These are phyloP conservation scores for Hippophae gyantsensis DNA, from an alignment of 306 rosid genomes.

Conservation along the genomic window DNA sequence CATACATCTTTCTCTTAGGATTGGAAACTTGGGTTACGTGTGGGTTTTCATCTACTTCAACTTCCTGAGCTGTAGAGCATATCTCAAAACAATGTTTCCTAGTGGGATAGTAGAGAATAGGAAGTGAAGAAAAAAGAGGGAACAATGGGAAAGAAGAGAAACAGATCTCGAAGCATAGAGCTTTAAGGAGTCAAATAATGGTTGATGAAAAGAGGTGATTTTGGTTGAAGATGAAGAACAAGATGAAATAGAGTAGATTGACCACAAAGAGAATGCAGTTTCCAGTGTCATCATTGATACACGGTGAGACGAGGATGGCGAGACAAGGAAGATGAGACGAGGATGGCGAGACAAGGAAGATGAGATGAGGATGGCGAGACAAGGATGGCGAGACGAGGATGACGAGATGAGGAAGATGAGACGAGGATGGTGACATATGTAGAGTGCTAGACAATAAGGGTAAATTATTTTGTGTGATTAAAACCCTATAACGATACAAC, in stretches of 20 bases:
- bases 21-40: constrained; percentile 18
- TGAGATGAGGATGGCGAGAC: no score
- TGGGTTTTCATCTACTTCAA: constrained; percentile 23
- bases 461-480: no score
- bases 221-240: constrained; percentile 2
- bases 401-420: no score
- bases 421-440: no score
- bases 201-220: constrained; percentile 11
- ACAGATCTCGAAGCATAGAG: constrained; percentile 16
- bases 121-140: constrained; percentile 10
- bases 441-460: no score
- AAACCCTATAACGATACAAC: no score
- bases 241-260: constrained; percentile 21
- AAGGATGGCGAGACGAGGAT: no score
- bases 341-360: no score
- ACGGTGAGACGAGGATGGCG: no score
- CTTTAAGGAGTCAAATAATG: constrained; percentile 11
- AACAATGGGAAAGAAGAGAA: constrained; percentile 19
- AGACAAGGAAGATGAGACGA: no score
- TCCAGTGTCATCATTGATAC: constrained; percentile 57
- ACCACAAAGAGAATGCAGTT: constrained; percentile 31
- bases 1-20: constrained; percentile 51
- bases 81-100: constrained; percentile 21
- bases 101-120: constrained; percentile 10
- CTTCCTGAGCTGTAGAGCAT: constrained; percentile 47